Evolutionary conservation across 352 stramenopile species (phyloP), one percentile per base, ranked within the genome.

Genomic region (Paralagenidium karlingii): DNA sequence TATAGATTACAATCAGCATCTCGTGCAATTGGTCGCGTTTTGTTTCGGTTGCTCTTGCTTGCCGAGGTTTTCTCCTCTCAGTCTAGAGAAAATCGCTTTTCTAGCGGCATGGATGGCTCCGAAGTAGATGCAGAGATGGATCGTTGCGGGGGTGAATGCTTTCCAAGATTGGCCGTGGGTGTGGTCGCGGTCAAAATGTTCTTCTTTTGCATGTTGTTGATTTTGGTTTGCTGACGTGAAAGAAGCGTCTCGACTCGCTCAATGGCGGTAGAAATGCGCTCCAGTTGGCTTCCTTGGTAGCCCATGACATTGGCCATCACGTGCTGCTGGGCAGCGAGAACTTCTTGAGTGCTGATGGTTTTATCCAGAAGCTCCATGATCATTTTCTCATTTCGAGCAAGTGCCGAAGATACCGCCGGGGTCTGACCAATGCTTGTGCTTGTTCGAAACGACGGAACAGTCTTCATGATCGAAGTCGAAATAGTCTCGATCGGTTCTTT

Each of bases 331-430:
- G 70, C 60, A 0, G 70, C 69, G n/a, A 87, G 57, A 33, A 87
- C 65, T 40, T 82, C 68, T 37, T 87, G 74, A 2, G 74, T 87
- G 18, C 55, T 69, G 43, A 87, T 84, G 13, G 74, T 87, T 44
- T 78, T 77, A 53, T 83, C 69, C 20, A 87, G 54, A 24, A 87
- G 48, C 29, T 82, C 68, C 39, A 83, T 52, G 52, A 87, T 66
- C 60, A 82, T 63, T 43, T 70, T 68, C 38, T 82, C 65, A 24
- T 82, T 79, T n/a, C n/a, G n/a, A n/a, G n/a, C n/a, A 8, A 9
- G 10, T 26, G 13, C 4, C 26, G 15, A 28, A 18, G 3, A 2
- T 31, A 11, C 24, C 5, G 32, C 13, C 29, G 30, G n/a, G 38
- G 24, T 11, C 29, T 31, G 8, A 29, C 19, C 22, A 29, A 16